phyloP scores from a whole-genome alignment of 2,329 filamentous ascomycete species.

The Endocalyx cinctus region DNA sequence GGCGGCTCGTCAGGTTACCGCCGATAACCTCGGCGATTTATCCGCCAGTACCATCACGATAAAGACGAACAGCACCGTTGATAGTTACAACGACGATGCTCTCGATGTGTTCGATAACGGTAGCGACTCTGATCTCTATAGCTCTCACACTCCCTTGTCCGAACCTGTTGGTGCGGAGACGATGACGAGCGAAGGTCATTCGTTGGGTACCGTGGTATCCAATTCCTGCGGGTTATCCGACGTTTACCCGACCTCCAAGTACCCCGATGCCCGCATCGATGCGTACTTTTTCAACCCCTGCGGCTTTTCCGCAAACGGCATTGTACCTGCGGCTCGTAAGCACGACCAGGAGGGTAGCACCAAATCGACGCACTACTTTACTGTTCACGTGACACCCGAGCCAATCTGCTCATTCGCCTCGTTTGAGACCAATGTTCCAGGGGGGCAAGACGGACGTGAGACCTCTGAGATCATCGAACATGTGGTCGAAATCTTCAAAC shows the following conservation, averaged over 20 bases:
- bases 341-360: constrained; percentile 37
- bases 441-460: constrained; percentile 79
- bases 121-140: constrained; percentile 45
- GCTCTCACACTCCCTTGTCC: constrained; percentile 51
- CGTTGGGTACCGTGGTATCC: constrained; percentile 86
- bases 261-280: constrained; percentile 89
- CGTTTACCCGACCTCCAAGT: constrained; percentile 80
- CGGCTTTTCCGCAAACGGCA: constrained; percentile 94
- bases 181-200: constrained; percentile 87
- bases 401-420: constrained; percentile 96
- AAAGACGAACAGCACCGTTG: constrained; percentile 35
- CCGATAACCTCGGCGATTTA: constrained; percentile 56
- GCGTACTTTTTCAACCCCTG: constrained; percentile 96
- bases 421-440: constrained; percentile 96
- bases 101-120: constrained; percentile 80
- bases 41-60: constrained; percentile 39
- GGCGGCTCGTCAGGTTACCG: constrained; percentile 56
- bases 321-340: constrained; percentile 71
- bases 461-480: constrained; percentile 90
- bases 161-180: constrained; percentile 62
- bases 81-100: constrained; percentile 46
- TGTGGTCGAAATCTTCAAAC: constrained; percentile 93
- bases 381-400: constrained; percentile 96
- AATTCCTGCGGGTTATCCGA: constrained; percentile 84
- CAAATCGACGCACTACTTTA: constrained; percentile 82